Conservation (phyloP, 129 eudicot species). For the Artemisia tridentata region DNA sequence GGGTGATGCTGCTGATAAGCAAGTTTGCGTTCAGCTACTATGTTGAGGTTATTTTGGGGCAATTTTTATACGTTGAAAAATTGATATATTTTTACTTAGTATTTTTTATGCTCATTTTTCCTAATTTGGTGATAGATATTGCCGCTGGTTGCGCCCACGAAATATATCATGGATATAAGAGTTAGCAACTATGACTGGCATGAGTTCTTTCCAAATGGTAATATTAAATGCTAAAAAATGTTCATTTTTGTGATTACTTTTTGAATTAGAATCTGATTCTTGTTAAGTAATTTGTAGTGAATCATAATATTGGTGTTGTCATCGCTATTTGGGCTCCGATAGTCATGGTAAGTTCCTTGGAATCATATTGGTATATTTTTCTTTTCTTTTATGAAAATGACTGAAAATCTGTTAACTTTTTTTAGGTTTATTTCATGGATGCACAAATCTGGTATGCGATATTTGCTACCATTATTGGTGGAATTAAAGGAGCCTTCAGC, state of each 20-base stretch:
- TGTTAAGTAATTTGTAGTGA: constrained; percentile 49
- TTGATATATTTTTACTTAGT: background rate
- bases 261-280: constrained; percentile 11
- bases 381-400: constrained; percentile 17
- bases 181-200: constrained; percentile 79
- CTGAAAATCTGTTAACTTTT: constrained; percentile 17
- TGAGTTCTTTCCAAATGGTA: constrained; percentile 95
- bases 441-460: constrained; percentile 98
- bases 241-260: constrained; percentile 17
- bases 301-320: constrained; percentile 72
- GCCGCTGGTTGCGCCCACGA: constrained; percentile 85
- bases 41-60: constrained; percentile 65
- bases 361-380: background rate
- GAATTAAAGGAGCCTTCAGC: constrained; percentile 96
- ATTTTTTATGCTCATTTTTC: constrained; percentile 21
- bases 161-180: constrained; percentile 56
- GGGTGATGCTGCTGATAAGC: constrained; percentile 78
- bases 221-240: background rate
- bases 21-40: constrained; percentile 97
- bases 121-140: constrained; percentile 56
- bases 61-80: background rate
- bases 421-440: constrained; percentile 94
- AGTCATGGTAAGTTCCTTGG: constrained; percentile 61
- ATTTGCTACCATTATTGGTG: constrained; percentile 81
- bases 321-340: constrained; percentile 93